Conservation (phyloP, 805 yeast genomes). For the Tetrapisispora namnaoensis region DNA sequence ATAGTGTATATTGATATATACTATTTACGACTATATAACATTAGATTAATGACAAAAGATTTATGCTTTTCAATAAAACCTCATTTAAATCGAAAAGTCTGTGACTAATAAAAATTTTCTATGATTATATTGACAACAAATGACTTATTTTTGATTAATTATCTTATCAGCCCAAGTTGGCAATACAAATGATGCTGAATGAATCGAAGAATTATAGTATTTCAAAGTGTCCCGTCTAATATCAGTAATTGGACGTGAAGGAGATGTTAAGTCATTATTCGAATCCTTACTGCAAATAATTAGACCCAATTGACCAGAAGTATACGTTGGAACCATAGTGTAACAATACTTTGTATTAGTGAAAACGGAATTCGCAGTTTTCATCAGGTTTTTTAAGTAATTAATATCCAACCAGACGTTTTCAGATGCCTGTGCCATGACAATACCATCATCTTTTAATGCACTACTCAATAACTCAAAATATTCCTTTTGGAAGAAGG, state of each 20-base stretch:
- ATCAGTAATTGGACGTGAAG: constrained; percentile 40
- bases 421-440: constrained; percentile 72
- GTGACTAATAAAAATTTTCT: background rate
- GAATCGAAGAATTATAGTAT: constrained; percentile 61
- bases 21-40: background rate
- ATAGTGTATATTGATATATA: constrained; percentile 12
- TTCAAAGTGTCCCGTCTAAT: constrained; percentile 42
- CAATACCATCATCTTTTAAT: constrained; percentile 52
- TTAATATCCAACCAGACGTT: constrained; percentile 64
- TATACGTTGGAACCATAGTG: constrained; percentile 79
- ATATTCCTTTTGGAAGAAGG: constrained; percentile 70
- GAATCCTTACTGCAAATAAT: constrained; percentile 58
- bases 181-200: constrained; percentile 61
- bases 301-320: constrained; percentile 80
- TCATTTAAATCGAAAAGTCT: background rate
- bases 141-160: constrained; percentile 7
- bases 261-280: constrained; percentile 36
- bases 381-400: constrained; percentile 39
- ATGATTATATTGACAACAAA: background rate
- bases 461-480: constrained; percentile 59
- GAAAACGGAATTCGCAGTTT: constrained; percentile 46
- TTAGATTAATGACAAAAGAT: background rate
- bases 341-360: constrained; percentile 56
- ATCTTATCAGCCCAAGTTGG: constrained; percentile 66
- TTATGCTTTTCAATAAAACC: background rate